Evolutionary conservation across 23 red algal genomes (phyloP).

Genomic region (Gracilaria gracilis): DNA sequence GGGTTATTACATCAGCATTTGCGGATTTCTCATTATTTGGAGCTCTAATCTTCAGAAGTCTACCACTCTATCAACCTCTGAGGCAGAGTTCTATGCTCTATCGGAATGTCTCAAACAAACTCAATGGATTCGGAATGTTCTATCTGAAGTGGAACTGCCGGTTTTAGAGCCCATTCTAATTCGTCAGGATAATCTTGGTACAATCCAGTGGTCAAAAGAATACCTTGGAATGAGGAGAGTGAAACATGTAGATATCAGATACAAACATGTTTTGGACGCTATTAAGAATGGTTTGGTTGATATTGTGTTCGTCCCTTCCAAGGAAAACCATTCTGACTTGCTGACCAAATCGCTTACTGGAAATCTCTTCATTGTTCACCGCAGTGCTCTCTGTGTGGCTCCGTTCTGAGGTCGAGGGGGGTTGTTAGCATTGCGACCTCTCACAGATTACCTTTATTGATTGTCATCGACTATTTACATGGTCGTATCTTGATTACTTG

Average conservation of each 20-base stretch:
- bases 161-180: background rate
- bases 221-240: slow-evolving; percentile 7
- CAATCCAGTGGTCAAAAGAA: slow-evolving; percentile 37
- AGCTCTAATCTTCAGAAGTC: slow-evolving; percentile 4
- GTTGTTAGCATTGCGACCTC: background rate
- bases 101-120: background rate
- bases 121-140: background rate
- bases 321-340: slow-evolving; percentile 21
- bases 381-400: background rate
- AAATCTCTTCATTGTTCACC: background rate
- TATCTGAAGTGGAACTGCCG: background rate
- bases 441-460: background rate
- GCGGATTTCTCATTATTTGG: background rate
- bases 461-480: background rate
- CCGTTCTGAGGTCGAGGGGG: background rate
- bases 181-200: slow-evolving; percentile 17
- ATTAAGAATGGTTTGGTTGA: background rate
- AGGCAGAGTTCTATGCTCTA: slow-evolving; percentile 44
- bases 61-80: background rate
- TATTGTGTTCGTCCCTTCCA: slow-evolving; percentile 1
- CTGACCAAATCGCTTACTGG: slow-evolving; percentile 32
- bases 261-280: background rate
- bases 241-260: background rate
- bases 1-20: too few relatives aligned
- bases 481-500: background rate